These are phyloP conservation scores for Cytospora leucostoma DNA, from an alignment of 2,329 filamentous ascomycete species.

Conservation along the genomic window DNA sequence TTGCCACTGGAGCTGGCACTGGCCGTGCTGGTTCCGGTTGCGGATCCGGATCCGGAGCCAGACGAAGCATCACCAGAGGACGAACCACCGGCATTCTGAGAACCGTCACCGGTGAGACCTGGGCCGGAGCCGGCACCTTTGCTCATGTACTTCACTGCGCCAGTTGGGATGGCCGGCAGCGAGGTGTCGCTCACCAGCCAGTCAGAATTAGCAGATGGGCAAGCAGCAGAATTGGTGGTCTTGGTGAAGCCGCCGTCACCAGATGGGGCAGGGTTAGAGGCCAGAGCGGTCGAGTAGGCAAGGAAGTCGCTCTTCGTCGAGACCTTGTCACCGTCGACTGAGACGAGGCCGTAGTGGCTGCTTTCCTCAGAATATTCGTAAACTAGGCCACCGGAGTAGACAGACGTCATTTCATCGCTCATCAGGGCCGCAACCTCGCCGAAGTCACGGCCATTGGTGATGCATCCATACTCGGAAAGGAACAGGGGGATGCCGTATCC, in stretches of 20 bases:
- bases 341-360: conserved; percentile 79
- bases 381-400: conserved; percentile 94
- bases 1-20: conserved; percentile 35
- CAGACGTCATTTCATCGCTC: conserved; percentile 75
- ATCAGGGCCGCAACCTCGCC: conserved; percentile 79
- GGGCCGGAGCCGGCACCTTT: conserved; percentile 55
- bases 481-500: conserved; percentile 89
- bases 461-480: conserved; percentile 94
- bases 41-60: conserved; percentile 42
- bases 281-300: conserved; percentile 51
- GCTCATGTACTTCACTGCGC: conserved; percentile 55
- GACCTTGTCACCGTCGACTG: conserved; percentile 58
- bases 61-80: conserved; percentile 46
- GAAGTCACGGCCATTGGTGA: conserved; percentile 77
- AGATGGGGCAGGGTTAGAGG: conserved; percentile 51
- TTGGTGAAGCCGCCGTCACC: conserved; percentile 52
- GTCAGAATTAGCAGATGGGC: conserved; percentile 49
- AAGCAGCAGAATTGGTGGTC: conserved; percentile 49
- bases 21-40: conserved; percentile 34
- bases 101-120: conserved; percentile 55
- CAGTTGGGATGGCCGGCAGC: conserved; percentile 54
- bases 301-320: conserved; percentile 64
- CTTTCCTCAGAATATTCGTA: conserved; percentile 89
- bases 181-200: conserved; percentile 55
- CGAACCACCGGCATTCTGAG: conserved; percentile 52